Conservation (phyloP, 139 green algal genomes). For the Chlorella sp. region DNA sequence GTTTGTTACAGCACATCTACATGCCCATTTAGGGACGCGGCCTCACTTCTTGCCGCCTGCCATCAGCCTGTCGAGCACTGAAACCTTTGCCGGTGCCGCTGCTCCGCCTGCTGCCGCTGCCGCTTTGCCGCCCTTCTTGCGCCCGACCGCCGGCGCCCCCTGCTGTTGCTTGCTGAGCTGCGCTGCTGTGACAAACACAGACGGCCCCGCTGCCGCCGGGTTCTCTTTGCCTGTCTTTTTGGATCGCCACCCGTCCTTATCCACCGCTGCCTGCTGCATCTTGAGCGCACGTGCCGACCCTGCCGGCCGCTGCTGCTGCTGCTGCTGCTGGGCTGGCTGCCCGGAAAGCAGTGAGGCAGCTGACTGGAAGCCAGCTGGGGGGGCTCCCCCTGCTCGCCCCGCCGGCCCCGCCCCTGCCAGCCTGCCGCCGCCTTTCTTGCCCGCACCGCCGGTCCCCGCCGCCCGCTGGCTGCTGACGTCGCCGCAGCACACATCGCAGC, state of each 20-base stretch:
- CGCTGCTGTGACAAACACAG: conserved; percentile 8
- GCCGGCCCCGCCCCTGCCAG: not conserved
- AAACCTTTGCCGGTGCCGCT: not conserved
- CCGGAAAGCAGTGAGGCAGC: not conserved
- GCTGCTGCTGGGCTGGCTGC: not conserved
- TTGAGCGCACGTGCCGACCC: conserved; percentile 16
- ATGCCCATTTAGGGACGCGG: too few relatives aligned
- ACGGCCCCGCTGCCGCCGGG: not conserved
- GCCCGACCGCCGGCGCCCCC: not conserved
- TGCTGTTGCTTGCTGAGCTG: conserved; percentile 4
- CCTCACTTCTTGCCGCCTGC: not conserved
- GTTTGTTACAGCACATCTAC: too few relatives aligned
- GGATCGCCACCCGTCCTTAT: not conserved
- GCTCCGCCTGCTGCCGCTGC: not conserved
- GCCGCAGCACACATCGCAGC: conserved; percentile 23
- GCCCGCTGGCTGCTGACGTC: not conserved
- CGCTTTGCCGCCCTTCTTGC: not conserved
- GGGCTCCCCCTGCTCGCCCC: too few relatives aligned
- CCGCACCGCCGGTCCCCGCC: not conserved
- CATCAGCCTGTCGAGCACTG: not conserved
- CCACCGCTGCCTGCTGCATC: conserved; percentile 18
- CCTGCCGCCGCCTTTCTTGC: not conserved
- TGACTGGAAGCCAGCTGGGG: not conserved
- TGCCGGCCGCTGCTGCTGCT: not conserved
- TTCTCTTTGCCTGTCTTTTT: conserved; percentile 28